phyloP scores from a whole-genome alignment of 116 monocot species.

The Cymodocea nodosa region DNA sequence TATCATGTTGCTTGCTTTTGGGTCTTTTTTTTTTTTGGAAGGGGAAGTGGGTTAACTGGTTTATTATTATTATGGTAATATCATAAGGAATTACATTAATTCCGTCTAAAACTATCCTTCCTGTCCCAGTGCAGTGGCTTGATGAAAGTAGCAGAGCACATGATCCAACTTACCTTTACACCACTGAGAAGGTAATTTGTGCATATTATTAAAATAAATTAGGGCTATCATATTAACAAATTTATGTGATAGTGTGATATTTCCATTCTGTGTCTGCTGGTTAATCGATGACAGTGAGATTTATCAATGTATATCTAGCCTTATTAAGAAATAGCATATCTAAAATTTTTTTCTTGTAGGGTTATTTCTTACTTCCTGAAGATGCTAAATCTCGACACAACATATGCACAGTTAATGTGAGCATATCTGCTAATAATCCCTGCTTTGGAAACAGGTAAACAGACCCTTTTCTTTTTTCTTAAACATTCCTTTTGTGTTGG shows the following conservation, averaged over 20 bases:
- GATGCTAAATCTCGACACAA: conserved; percentile 72
- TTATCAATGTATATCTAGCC: neutral
- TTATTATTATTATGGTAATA: too few relatives aligned
- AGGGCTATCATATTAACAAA: too few relatives aligned
- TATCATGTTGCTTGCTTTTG: too few relatives aligned
- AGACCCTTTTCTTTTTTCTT: neutral
- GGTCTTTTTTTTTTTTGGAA: neutral
- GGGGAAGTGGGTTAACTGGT: neutral
- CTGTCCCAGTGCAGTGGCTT: conserved; percentile 85
- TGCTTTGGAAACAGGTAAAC: conserved; percentile 92
- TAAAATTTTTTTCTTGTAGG: conserved; percentile 37
- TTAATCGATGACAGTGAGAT: neutral
- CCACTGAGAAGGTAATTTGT: conserved; percentile 66
- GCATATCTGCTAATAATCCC: conserved; percentile 74
- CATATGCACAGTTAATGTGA: conserved; percentile 63
- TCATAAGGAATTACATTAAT: too few relatives aligned
- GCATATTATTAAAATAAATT: too few relatives aligned
- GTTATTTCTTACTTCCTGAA: conserved; percentile 94
- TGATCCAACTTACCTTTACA: conserved; percentile 90
- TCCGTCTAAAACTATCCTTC: conserved; percentile 1
- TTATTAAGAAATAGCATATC: conserved; percentile 1
- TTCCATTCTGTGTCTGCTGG: too few relatives aligned
- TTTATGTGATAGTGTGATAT: too few relatives aligned
- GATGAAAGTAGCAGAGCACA: conserved; percentile 80
- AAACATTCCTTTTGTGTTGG: neutral